Base-by-base conservation (phyloP, 805 yeast species). In the Wickerhamiella australiensis region DNA sequence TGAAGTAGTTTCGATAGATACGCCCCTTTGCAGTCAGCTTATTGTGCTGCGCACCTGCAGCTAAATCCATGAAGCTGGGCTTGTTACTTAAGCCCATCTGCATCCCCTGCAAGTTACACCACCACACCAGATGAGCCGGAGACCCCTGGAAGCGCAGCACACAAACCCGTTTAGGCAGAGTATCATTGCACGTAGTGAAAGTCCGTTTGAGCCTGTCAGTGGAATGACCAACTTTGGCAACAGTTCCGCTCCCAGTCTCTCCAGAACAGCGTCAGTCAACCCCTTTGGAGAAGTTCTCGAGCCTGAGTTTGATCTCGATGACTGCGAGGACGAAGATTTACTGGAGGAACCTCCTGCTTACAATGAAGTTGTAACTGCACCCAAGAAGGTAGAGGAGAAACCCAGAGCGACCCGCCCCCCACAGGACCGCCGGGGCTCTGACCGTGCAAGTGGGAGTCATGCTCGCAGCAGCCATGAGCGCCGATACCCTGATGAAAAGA, bases 111-210 rank as follows among this genome's bases (percentile, higher is more conserved):
- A 6, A 31, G 31, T 43, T 43, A 43, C 47, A 42, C 45, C 33
- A 29, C n/a, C 45, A 21, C 33, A 17, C 29, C 20, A 33, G n/a
- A 45, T 45, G 47, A 51, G 38, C 18, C 31, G 41, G 44, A 25
- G 29, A 41, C 51, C 23, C 50, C 31, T 13, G 25, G 43, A 23
- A 22, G 45, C 46, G 26, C 33, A 26, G 23, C 47, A 50, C 42
- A 41, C 47, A 13, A 59, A 59, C 33, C 62, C 62, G 46, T 58
- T 58, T 53, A 56, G 61, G 40, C 51, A 51, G 48, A 56, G 60
- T 35, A 57, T 59, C 52, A 52, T 57, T 35, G 52, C 49, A 49
- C 59, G 61, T 17, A 49, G 58, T 21, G 56, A 55, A 46, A 58
- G 63, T 22, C 65, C 64, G 11, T 50, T 56, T 42, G 63, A 60